Conservation (phyloP, 1,139 yeast species). For the Geotrichum aggregatum region DNA sequence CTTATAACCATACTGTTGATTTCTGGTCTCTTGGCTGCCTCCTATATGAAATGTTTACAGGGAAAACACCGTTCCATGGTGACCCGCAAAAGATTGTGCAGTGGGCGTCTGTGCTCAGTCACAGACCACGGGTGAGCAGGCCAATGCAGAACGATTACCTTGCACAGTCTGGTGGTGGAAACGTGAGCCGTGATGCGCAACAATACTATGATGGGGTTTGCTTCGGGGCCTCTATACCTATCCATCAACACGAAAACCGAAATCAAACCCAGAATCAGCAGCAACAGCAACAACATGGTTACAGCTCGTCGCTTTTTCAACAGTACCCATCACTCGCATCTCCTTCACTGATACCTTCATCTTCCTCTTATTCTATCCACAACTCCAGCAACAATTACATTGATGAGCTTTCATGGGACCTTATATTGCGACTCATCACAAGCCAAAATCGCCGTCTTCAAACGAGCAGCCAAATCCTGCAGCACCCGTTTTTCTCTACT, state of each 20-base stretch:
- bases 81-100: conserved; percentile 16
- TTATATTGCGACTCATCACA: conserved; percentile 15
- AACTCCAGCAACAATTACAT: conserved; percentile 5
- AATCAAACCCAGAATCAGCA: not conserved
- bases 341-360: too few relatives aligned
- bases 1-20: conserved; percentile 19
- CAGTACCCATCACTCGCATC: too few relatives aligned
- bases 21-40: conserved; percentile 23
- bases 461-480: conserved; percentile 16
- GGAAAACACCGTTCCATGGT: conserved; percentile 22
- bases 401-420: conserved; percentile 19
- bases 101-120: conserved; percentile 8
- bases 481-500: conserved; percentile 15
- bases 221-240: conserved; percentile 3
- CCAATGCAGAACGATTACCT: not conserved
- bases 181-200: not conserved
- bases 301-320: too few relatives aligned
- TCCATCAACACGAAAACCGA: not conserved
- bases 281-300: not conserved
- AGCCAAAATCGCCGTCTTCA: conserved; percentile 12
- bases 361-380: not conserved
- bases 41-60: conserved; percentile 21
- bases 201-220: conserved; percentile 5
- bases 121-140: conserved; percentile 2
- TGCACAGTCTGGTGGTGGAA: not conserved